phyloP scores from a whole-genome alignment of 108 stramenopile genomes.

The Discostella pseudostelligera region DNA sequence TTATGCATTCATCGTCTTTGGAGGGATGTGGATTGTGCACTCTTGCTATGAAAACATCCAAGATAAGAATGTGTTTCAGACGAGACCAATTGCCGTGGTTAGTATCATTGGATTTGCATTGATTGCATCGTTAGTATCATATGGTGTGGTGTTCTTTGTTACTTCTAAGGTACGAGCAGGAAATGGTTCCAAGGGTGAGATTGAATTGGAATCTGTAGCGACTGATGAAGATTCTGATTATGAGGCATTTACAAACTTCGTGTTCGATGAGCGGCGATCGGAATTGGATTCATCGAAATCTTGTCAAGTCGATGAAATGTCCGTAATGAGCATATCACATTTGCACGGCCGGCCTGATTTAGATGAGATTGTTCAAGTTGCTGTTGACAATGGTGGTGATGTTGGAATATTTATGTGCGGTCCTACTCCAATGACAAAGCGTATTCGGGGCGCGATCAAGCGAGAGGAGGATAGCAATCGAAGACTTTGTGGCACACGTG shows the following conservation, averaged over 20 bases:
- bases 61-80: slow-evolving; percentile 27
- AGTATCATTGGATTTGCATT: slow-evolving; percentile 14
- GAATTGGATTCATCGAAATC: not conserved
- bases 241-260: no score
- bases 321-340: slow-evolving; percentile 9
- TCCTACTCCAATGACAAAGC: slow-evolving; percentile 30
- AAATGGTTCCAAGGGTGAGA: not conserved
- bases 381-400: slow-evolving; percentile 1
- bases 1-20: slow-evolving; percentile 16
- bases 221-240: no score
- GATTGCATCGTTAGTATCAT: slow-evolving; percentile 2
- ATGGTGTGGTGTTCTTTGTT: not conserved
- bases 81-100: slow-evolving; percentile 12
- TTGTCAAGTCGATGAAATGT: not conserved
- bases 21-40: slow-evolving; percentile 24
- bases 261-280: not conserved
- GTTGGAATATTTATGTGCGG: slow-evolving; percentile 46
- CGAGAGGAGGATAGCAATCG: not conserved
- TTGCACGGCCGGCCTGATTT: slow-evolving; percentile 14
- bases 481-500: not conserved
- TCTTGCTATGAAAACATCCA: slow-evolving; percentile 42
- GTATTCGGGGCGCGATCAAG: slow-evolving; percentile 22
- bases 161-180: not conserved
- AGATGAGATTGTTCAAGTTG: slow-evolving; percentile 1
- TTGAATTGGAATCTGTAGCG: slow-evolving; percentile 7